Evolutionary conservation across 768 basidiomycete genomes (phyloP).

Genomic region (Trametes villosa): DNA sequence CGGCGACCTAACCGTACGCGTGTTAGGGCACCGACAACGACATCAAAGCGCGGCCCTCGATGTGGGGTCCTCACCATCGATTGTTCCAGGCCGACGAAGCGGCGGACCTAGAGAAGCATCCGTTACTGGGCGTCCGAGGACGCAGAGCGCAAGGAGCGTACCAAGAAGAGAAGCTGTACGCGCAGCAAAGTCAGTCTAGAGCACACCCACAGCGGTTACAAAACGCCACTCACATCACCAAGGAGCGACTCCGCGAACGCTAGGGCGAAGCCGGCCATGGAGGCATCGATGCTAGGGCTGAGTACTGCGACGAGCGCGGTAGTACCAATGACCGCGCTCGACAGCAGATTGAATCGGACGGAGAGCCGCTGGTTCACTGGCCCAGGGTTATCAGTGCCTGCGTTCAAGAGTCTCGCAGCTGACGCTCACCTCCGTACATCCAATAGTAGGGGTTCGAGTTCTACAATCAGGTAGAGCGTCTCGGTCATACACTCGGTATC

Average conservation of each 20-base stretch:
- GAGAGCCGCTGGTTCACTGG: slow-evolving; percentile 90
- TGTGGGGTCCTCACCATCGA: slow-evolving; percentile 72
- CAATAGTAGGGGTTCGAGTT: slow-evolving; percentile 81
- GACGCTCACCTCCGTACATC: slow-evolving; percentile 84
- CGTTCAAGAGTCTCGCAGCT: neutral
- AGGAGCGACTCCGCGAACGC: slow-evolving; percentile 83
- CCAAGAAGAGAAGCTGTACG: slow-evolving; percentile 61
- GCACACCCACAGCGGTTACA: neutral
- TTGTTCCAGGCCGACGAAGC: slow-evolving; percentile 91
- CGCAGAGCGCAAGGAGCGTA: slow-evolving; percentile 31
- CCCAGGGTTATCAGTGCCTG: neutral
- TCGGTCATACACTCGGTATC: slow-evolving; percentile 17
- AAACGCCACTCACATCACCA: slow-evolving; percentile 53
- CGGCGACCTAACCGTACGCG: slow-evolving; percentile 58
- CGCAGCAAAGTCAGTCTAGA: slow-evolving; percentile 26
- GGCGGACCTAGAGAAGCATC: slow-evolving; percentile 50
- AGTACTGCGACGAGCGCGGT: slow-evolving; percentile 70
- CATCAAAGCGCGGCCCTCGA: too few species aligned
- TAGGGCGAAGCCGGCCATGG: slow-evolving; percentile 84
- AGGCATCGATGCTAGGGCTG: slow-evolving; percentile 73
- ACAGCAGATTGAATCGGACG: slow-evolving; percentile 84
- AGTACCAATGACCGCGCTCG: slow-evolving; percentile 70
- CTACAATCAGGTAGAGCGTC: slow-evolving; percentile 37
- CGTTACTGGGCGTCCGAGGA: slow-evolving; percentile 7
- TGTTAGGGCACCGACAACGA: neutral